Percentiles rank a stretch among this genome's conserved stretches.
These are phyloP conservation scores for Sporothrix variecibatus DNA, from an alignment of 2,329 filamentous ascomycete genomes.

Conservation along the genomic window DNA sequence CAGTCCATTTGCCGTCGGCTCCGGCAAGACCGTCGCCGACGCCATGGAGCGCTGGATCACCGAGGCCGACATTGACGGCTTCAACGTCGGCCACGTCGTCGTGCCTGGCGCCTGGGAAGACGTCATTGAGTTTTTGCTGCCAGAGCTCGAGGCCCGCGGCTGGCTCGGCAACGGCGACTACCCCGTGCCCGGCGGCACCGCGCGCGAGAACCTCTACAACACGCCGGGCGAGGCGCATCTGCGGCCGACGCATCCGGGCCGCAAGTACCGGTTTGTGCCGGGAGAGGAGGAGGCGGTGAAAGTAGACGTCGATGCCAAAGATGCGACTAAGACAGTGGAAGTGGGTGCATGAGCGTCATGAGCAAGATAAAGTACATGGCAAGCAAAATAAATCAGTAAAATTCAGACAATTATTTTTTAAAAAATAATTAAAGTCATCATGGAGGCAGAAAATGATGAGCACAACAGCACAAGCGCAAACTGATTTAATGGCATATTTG, in stretches of 20 bases:
- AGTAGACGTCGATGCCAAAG: neutral
- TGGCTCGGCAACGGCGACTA: constrained; percentile 31
- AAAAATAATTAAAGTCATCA: no score
- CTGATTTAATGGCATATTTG: no score
- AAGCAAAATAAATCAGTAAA: neutral
- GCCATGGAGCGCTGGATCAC: constrained; percentile 66
- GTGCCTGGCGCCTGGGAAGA: constrained; percentile 64
- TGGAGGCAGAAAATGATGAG: no score
- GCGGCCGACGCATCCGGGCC: constrained; percentile 19
- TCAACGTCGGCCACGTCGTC: constrained; percentile 58
- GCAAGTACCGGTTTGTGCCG: constrained; percentile 2
- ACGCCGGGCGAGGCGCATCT: constrained; percentile 19
- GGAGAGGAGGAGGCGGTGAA: neutral
- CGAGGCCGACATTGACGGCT: constrained; percentile 72
- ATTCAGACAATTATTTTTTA: neutral
- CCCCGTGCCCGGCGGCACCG: constrained; percentile 30
- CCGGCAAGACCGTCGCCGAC: constrained; percentile 66
- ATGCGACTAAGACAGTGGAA: neutral
- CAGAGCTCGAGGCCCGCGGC: constrained; percentile 31
- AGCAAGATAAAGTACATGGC: neutral
- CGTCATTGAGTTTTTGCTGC: constrained; percentile 57
- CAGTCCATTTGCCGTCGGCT: constrained; percentile 55
- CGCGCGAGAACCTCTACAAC: constrained; percentile 30
- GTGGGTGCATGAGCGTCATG: neutral
- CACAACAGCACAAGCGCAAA: no score